Base-by-base conservation (phyloP, 495 filamentous ascomycete genomes). In the Pyrenula aspistea region DNA sequence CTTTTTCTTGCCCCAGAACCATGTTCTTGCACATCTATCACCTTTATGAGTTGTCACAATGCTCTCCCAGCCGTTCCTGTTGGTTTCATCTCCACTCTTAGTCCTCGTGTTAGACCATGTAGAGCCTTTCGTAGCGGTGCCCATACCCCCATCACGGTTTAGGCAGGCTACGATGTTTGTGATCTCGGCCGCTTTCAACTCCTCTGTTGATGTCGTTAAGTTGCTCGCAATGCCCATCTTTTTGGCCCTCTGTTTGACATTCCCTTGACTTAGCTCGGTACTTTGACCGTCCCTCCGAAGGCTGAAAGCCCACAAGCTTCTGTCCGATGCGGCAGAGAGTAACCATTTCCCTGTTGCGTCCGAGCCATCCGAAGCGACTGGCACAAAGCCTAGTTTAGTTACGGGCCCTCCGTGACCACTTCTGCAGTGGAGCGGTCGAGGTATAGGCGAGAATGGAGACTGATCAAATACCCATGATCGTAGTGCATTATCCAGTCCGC, bases 391-490 rank as follows among this genome's bases (percentile, higher is more conserved):
- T 19, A 99, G 72, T 25, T 78, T 78, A 24, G 82, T 92, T 53
- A 96, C 82, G 0, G 90, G 83, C 10, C 83, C 91, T 10, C 91
- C 88, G 66, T 99, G 93, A 3, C 93, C 94, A 57, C 84, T 86
- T 50, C 93, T 81, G 49, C 77, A 78, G 65, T 96, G 94, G 48
- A 97, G 75, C 21, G 88, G 85, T 25, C 90, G 80, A 10, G 93
- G 93, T 25, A 89, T 78, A 0, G 89, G 83, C 1, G 87, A 90
- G 67, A 91, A 91, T 2, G 89, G 88, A 1, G 83, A 83, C 57
- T 91, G 83, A 63, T 95, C 89, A 60, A 96, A 94, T 58, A 95
- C 91, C 91, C 91, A 96, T 2, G 86, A 89, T 66, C 89, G 95
- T 48, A 99, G 72, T 25, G 89, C 87, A 67, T 99, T 99, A 67